Percentiles rank a stretch among this genome's conserved stretches.
Evolutionary conservation across 345 rosid genomes (phyloP).

Genomic region (Eucalyptus paniculata): DNA sequence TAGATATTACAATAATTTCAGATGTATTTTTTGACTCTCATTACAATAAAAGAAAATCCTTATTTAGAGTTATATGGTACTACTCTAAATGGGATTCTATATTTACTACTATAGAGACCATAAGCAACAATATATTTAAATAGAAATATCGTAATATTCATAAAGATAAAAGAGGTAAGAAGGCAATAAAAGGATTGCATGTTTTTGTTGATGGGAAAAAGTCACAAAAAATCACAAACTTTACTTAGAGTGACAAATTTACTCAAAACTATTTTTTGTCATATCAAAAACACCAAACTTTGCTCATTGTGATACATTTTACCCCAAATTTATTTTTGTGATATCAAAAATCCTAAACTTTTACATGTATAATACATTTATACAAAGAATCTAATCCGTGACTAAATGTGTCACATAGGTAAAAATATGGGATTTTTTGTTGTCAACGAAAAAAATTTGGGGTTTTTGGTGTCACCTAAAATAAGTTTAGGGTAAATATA

Average conservation of each 20-base stretch:
- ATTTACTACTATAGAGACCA: not conserved
- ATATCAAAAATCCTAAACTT: no score
- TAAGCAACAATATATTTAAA: not conserved
- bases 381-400: accelerated
- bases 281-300: no score
- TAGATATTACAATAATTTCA: not conserved
- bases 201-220: not conserved
- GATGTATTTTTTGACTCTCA: not conserved
- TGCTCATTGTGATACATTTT: accelerated
- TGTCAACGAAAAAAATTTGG: no score
- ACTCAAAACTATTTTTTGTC: no score
- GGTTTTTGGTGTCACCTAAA: no score
- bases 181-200: not conserved
- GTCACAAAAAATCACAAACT: no score
- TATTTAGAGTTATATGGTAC: not conserved
- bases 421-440: no score
- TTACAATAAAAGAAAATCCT: not conserved
- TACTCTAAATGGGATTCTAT: not conserved
- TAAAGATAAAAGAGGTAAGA: not conserved
- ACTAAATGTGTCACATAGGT: no score
- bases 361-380: no score
- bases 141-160: not conserved
- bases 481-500: no score
- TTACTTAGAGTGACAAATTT: no score
- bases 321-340: accelerated